These are phyloP conservation scores for Fusarium illudens DNA, from an alignment of 2,329 filamentous ascomycete genomes.

Conservation along the genomic window DNA sequence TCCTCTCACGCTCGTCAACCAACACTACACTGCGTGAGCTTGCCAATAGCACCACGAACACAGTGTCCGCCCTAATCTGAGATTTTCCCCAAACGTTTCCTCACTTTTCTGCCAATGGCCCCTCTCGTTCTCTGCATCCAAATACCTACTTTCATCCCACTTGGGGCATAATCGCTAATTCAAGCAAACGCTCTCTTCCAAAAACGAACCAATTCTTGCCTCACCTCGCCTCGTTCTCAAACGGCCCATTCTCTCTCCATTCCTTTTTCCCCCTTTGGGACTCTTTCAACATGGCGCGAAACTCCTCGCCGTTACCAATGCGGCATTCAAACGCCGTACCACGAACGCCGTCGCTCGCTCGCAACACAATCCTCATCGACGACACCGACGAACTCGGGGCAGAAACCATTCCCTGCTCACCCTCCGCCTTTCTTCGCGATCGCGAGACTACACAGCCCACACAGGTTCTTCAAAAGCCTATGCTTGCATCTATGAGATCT, in stretches of 20 bases:
- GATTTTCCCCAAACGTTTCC: neutral
- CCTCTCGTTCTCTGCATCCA: neutral
- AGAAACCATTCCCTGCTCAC: slow-evolving; percentile 58
- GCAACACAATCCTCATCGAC: slow-evolving; percentile 41
- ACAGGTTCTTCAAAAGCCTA: slow-evolving; percentile 55
- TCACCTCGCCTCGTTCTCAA: slow-evolving; percentile 18
- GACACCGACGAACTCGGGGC: slow-evolving; percentile 57
- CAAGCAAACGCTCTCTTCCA: slow-evolving; percentile 12
- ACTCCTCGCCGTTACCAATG: slow-evolving; percentile 45
- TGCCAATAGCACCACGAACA: slow-evolving; percentile 4
- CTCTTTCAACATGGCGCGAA: slow-evolving; percentile 40
- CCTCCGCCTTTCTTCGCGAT: slow-evolving; percentile 48
- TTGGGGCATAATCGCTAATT: slow-evolving; percentile 25
- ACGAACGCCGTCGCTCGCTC: slow-evolving; percentile 41
- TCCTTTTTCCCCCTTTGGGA: neutral
- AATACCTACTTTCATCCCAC: slow-evolving; percentile 27
- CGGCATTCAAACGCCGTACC: slow-evolving; percentile 43
- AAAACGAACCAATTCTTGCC: slow-evolving; percentile 6
- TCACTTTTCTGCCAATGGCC: neutral
- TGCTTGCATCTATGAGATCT: slow-evolving; percentile 45
- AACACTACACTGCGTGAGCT: slow-evolving; percentile 5
- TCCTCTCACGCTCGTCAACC: slow-evolving; percentile 6
- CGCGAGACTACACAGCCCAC: slow-evolving; percentile 55
- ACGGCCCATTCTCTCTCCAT: slow-evolving; percentile 16
- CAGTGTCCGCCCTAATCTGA: neutral